Conservation (phyloP, 768 basidiomycete species). For the Rhodotorula sphaerocarpa region DNA sequence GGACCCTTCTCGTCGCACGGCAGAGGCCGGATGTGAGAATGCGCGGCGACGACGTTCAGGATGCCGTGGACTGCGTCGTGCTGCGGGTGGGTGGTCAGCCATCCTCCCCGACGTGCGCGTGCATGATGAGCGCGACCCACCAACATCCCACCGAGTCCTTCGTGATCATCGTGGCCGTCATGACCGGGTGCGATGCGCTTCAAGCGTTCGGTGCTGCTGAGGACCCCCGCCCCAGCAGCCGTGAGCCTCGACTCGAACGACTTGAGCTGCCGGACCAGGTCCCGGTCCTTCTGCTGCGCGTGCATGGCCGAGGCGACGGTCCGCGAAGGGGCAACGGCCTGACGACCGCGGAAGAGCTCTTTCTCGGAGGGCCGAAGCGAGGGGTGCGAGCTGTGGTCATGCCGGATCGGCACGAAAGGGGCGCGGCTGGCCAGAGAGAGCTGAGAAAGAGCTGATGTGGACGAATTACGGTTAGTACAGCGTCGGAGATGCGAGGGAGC, state of each 20-base stretch:
- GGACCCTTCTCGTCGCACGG: background rate
- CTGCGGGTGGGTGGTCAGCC: background rate
- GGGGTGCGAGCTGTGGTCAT: background rate
- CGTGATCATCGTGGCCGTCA: background rate
- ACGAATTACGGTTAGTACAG: background rate
- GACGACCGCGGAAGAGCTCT: constrained; percentile 1
- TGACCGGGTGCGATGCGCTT: background rate
- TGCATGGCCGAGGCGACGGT: background rate
- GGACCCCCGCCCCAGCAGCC: background rate
- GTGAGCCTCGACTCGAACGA: background rate
- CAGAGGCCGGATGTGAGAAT: background rate
- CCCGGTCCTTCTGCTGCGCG: background rate
- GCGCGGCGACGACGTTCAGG: background rate
- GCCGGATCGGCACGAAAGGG: background rate
- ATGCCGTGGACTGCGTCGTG: constrained; percentile 9
- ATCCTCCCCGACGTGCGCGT: no score
- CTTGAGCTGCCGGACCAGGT: background rate
- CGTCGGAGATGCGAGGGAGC: background rate
- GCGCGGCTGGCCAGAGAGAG: background rate
- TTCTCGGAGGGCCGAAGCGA: background rate
- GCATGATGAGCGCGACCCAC: no score
- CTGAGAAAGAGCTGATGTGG: background rate
- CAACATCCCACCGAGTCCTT: no score
- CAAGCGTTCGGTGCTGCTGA: background rate
- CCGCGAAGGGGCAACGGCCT: background rate